Percentiles rank a stretch among this genome's conserved stretches.
phyloP scores from a whole-genome alignment of 2,329 filamentous ascomycete genomes.

The Didymella sp. region DNA sequence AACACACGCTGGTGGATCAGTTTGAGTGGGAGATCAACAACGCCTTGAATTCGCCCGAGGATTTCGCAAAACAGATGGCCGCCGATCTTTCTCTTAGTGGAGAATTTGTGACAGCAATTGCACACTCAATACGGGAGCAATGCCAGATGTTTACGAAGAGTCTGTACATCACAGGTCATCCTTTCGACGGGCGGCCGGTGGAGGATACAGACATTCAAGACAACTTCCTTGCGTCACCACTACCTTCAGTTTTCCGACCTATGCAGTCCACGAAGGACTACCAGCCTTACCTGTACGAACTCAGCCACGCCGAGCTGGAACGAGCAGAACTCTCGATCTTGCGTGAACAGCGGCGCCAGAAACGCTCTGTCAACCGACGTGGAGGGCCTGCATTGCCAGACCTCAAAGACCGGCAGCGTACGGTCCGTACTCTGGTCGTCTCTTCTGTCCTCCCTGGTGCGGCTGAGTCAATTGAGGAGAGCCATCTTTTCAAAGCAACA shows the following conservation, averaged over 20 bases:
- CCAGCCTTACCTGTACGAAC: slow-evolving; percentile 90
- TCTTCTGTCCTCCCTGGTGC: slow-evolving; percentile 92
- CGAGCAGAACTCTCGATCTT: slow-evolving; percentile 91
- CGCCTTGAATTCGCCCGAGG: slow-evolving; percentile 88
- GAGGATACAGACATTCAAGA: slow-evolving; percentile 89
- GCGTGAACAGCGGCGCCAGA: slow-evolving; percentile 90
- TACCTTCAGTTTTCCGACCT: slow-evolving; percentile 83
- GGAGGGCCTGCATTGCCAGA: slow-evolving; percentile 95
- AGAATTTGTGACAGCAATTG: slow-evolving; percentile 96
- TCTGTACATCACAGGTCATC: slow-evolving; percentile 89
- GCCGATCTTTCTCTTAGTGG: slow-evolving; percentile 88
- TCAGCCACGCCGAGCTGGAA: slow-evolving; percentile 89
- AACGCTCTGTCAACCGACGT: slow-evolving; percentile 90
- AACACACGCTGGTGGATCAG: slow-evolving; percentile 92
- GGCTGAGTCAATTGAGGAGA: slow-evolving; percentile 79
- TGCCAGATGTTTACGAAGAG: slow-evolving; percentile 92
- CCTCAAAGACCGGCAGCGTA: slow-evolving; percentile 91
- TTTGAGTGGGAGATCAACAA: slow-evolving; percentile 99
- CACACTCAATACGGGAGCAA: slow-evolving; percentile 96
- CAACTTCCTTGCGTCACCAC: slow-evolving; percentile 83
- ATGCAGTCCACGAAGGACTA: slow-evolving; percentile 94
- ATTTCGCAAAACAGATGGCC: slow-evolving; percentile 89
- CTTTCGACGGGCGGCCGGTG: slow-evolving; percentile 91
- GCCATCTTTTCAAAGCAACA: slow-evolving; percentile 77
- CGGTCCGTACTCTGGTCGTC: slow-evolving; percentile 89